Conservation (phyloP, 257 asterid species). For the Penstemon barbatus region DNA sequence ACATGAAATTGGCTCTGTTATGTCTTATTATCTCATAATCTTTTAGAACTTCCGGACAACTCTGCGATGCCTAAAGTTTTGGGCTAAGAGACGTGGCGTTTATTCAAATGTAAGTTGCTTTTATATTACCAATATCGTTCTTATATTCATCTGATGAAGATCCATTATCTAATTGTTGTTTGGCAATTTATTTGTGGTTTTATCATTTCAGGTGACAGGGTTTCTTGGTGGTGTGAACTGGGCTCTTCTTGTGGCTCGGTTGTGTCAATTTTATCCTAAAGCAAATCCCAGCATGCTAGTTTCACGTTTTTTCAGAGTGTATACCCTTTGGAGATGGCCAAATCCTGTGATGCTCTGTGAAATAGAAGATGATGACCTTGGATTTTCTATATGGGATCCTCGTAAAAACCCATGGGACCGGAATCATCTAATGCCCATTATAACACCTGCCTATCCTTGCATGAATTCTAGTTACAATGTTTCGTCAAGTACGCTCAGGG, state of each 20-base stretch:
- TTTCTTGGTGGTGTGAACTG: slow-evolving; percentile 98
- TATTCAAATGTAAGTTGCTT: slow-evolving; percentile 79
- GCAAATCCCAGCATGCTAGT: slow-evolving; percentile 95
- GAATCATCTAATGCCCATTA: slow-evolving; percentile 87
- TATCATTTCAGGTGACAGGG: slow-evolving; percentile 73
- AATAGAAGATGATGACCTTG: slow-evolving; percentile 83
- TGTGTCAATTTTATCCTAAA: slow-evolving; percentile 91
- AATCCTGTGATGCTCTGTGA: slow-evolving; percentile 92
- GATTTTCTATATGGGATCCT: slow-evolving; percentile 93
- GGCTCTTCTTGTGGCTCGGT: slow-evolving; percentile 96
- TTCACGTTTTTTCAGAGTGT: slow-evolving; percentile 87
- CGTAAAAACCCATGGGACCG: slow-evolving; percentile 90
- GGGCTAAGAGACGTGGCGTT: slow-evolving; percentile 96
- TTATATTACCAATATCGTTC: background rate
- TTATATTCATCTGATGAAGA: background rate
- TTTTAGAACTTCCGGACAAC: slow-evolving; percentile 72
- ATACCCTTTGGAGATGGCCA: slow-evolving; percentile 97
- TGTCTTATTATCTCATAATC: slow-evolving; percentile 17
- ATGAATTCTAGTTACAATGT: slow-evolving; percentile 99
- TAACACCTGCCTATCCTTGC: slow-evolving; percentile 98
- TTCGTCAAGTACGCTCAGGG: slow-evolving; percentile 89
- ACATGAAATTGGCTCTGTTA: background rate
- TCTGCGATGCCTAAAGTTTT: slow-evolving; percentile 77
- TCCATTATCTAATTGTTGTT: background rate
- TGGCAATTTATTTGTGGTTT: background rate